These are phyloP conservation scores for Starmerella bombicola DNA, from an alignment of 805 yeast genomes.

Conservation along the genomic window DNA sequence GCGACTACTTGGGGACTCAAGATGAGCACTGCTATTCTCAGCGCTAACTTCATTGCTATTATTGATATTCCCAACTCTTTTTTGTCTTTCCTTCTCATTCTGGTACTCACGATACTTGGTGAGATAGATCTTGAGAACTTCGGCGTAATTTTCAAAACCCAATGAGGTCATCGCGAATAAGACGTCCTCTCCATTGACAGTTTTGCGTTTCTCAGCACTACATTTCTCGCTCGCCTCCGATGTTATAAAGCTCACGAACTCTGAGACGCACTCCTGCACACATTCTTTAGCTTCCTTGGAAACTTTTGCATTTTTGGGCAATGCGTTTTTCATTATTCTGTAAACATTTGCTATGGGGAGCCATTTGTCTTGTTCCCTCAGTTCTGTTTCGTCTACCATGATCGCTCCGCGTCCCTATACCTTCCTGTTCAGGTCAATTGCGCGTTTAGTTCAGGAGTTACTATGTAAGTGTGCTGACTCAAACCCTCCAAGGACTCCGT, in stretches of 20 bases:
- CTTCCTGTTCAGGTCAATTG: too few species aligned
- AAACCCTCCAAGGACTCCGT: too few species aligned
- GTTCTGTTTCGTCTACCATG: conserved; percentile 34
- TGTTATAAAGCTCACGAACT: conserved; percentile 55
- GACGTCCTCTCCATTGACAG: conserved; percentile 60
- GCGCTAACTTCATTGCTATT: not conserved
- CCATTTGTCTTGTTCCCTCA: conserved; percentile 51
- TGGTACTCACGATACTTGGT: conserved; percentile 48
- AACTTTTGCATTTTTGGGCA: conserved; percentile 61
- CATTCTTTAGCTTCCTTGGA: conserved; percentile 72
- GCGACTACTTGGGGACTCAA: not conserved
- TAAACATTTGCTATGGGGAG: conserved; percentile 51
- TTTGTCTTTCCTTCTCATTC: conserved; percentile 20
- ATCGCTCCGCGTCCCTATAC: too few species aligned
- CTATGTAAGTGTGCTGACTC: too few species aligned
- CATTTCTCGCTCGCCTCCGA: conserved; percentile 55
- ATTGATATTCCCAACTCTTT: conserved; percentile 6
- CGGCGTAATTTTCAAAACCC: conserved; percentile 61
- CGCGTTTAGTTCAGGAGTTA: too few species aligned
- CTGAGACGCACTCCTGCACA: conserved; percentile 59
- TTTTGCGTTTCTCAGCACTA: conserved; percentile 51
- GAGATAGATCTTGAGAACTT: conserved; percentile 52
- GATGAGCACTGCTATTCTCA: not conserved
- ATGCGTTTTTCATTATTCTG: conserved; percentile 63
- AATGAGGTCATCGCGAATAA: conserved; percentile 49